Conservation (phyloP, 805 yeast species). For the Pichia thaimueangensis region DNA sequence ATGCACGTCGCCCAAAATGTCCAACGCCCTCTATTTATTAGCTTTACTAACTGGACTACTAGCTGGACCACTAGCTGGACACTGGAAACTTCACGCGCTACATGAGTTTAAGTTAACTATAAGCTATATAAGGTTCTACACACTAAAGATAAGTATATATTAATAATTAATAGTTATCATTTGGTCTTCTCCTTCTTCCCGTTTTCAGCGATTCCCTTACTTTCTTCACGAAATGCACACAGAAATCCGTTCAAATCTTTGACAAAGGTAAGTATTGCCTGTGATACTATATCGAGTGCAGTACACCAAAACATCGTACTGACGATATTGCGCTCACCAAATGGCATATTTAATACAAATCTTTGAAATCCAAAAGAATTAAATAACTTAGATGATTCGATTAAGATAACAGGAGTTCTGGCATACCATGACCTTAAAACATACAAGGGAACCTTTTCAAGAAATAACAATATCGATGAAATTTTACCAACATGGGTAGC, state of each 20-base stretch:
- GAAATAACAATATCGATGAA: conserved; percentile 33
- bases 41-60: too few species aligned
- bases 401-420: conserved; percentile 1
- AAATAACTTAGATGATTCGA: neutral
- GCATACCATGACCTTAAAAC: conserved; percentile 5
- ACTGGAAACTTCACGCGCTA: too few species aligned
- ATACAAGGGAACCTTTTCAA: conserved; percentile 39
- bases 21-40: too few species aligned
- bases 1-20: too few species aligned
- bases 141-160: too few species aligned
- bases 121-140: too few species aligned
- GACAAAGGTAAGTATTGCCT: neutral
- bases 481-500: conserved; percentile 7
- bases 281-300: conserved; percentile 1
- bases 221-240: neutral
- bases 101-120: too few species aligned
- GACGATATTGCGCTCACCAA: conserved; percentile 4
- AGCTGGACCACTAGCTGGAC: too few species aligned
- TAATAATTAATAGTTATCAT: too few species aligned
- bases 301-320: conserved; percentile 5
- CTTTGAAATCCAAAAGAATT: neutral
- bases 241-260: neutral
- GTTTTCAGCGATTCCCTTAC: too few species aligned
- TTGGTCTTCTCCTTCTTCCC: too few species aligned
- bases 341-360: conserved; percentile 7